phyloP scores from a whole-genome alignment of 2,329 filamentous ascomycete genomes.

The Pestalotiopsis sp. region DNA sequence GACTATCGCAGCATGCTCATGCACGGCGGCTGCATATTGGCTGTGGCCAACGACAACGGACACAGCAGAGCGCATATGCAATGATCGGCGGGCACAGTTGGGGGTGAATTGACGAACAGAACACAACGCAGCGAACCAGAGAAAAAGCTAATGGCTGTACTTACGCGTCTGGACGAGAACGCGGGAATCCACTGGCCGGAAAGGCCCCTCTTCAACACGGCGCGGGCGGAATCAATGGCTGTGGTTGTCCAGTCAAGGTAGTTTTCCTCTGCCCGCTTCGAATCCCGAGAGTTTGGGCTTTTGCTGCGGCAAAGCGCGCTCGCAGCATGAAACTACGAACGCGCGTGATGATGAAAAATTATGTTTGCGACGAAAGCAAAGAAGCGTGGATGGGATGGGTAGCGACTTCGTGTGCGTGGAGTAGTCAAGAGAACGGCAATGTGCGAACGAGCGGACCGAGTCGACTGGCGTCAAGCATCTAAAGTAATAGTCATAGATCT shows the following conservation, averaged over 20 bases:
- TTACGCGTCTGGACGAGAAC: slow-evolving; percentile 29
- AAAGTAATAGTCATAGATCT: background rate
- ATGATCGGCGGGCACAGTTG: slow-evolving; percentile 29
- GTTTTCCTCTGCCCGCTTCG: slow-evolving; percentile 1
- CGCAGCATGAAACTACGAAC: slow-evolving; percentile 5
- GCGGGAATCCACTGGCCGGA: slow-evolving; percentile 26
- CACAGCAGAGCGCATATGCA: slow-evolving; percentile 38
- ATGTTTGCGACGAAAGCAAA: background rate
- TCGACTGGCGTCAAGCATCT: background rate
- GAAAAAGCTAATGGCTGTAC: slow-evolving; percentile 12
- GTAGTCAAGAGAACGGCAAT: background rate
- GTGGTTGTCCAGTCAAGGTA: background rate
- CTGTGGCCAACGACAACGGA: slow-evolving; percentile 31
- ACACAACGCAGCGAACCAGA: slow-evolving; percentile 18
- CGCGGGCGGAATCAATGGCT: background rate
- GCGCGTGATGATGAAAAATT: background rate
- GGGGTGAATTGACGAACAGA: slow-evolving; percentile 16
- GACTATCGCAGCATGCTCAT: slow-evolving; percentile 19
- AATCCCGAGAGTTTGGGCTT: background rate
- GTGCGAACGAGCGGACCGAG: background rate
- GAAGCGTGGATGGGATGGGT: background rate
- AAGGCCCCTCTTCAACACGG: slow-evolving; percentile 21
- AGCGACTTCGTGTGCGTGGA: background rate
- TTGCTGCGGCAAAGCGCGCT: slow-evolving; percentile 7
- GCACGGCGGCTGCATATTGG: slow-evolving; percentile 27